These are phyloP conservation scores for Chiua virens DNA, from an alignment of 768 basidiomycete genomes.

Conservation along the genomic window DNA sequence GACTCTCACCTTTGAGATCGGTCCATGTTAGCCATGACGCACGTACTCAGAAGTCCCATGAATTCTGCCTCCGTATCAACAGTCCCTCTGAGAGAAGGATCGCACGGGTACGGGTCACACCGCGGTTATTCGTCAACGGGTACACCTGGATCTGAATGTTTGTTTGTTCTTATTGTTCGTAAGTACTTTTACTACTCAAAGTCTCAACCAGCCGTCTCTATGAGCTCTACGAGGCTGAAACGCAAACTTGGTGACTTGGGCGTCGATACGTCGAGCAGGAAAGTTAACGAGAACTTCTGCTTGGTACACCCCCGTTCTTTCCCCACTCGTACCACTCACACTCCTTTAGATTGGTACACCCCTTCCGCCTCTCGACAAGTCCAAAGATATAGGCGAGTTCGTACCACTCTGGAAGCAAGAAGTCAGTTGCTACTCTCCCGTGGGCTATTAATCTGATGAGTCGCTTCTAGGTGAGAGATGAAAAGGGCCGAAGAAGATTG, in stretches of 20 bases:
- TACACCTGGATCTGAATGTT: no score
- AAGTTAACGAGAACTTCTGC: constrained; percentile 83
- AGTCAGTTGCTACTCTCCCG: constrained; percentile 42
- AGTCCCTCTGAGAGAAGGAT: no score
- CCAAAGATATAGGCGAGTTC: constrained; percentile 90
- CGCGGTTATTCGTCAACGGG: no score
- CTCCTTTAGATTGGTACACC: constrained; percentile 83
- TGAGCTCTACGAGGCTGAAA: constrained; percentile 64
- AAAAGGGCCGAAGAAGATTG: constrained; percentile 87
- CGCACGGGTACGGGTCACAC: no score
- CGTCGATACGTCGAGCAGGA: constrained; percentile 66
- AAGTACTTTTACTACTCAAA: no score
- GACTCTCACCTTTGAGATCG: no score
- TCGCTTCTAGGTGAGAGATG: constrained; percentile 74
- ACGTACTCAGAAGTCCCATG: no score
- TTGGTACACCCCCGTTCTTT: constrained; percentile 43
- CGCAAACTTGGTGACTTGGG: constrained; percentile 83
- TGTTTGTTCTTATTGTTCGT: no score
- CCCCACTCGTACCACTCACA: neutral
- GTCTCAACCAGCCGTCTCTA: constrained; percentile 8
- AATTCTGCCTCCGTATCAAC: no score
- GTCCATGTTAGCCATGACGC: no score
- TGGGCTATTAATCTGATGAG: constrained; percentile 20
- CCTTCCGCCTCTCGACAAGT: constrained; percentile 90
- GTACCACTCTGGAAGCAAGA: constrained; percentile 99